A percentile compares a stretch with the other conserved stretches of the same genome.
phyloP scores from a whole-genome alignment of 257 asterid species.

The Nicotiana sylvestris region DNA sequence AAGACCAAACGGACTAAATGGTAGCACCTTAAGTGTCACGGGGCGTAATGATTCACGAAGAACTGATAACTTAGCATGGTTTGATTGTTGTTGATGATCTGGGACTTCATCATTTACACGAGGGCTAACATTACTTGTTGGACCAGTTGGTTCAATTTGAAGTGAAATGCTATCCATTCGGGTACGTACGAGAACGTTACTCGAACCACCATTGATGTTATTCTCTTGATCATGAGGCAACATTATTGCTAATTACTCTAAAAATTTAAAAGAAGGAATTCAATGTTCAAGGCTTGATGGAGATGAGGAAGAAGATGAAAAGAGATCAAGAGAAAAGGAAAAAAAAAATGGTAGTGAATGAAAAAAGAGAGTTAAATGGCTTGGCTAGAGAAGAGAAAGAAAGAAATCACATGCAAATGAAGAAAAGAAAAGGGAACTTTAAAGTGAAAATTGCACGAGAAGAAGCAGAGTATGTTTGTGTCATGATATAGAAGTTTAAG shows the following conservation, averaged over 20 bases:
- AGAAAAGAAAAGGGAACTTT: slow-evolving; percentile 11
- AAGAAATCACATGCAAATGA: slow-evolving; percentile 37
- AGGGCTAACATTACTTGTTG: slow-evolving; percentile 42
- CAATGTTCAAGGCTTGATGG: neutral
- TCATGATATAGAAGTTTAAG: slow-evolving; percentile 18
- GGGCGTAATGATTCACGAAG: slow-evolving; percentile 50
- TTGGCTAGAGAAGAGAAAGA: neutral
- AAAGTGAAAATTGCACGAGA: slow-evolving; percentile 52
- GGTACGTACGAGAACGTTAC: slow-evolving; percentile 19
- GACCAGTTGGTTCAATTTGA: slow-evolving; percentile 39
- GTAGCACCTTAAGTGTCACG: slow-evolving; percentile 50
- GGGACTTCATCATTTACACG: slow-evolving; percentile 27
- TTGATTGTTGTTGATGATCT: slow-evolving; percentile 15
- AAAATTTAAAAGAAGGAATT: neutral
- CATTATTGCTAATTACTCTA: slow-evolving; percentile 28
- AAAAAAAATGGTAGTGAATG: neutral
- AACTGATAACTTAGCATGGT: slow-evolving; percentile 30
- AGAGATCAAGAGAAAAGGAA: neutral
- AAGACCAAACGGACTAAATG: too few relatives aligned
- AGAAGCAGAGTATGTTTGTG: slow-evolving; percentile 34
- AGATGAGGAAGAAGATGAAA: neutral
- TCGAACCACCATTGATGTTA: slow-evolving; percentile 24
- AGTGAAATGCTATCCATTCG: slow-evolving; percentile 25
- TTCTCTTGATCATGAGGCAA: slow-evolving; percentile 71
- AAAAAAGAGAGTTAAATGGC: neutral